Conservation (phyloP, 495 filamentous ascomycete genomes). For the Podospora appendiculata region DNA sequence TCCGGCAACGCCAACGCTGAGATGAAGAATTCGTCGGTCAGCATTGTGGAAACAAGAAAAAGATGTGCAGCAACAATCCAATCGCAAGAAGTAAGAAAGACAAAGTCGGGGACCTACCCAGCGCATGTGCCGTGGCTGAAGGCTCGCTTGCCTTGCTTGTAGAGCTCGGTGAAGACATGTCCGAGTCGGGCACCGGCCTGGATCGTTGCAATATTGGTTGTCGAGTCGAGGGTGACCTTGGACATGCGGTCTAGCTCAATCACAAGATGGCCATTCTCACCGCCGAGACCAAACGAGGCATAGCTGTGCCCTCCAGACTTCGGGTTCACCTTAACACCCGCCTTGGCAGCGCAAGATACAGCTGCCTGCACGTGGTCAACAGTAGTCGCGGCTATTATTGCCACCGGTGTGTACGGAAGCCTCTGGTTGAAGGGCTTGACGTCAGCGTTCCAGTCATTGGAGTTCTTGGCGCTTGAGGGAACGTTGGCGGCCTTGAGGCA, state of each 20-base stretch:
- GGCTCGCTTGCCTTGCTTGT: slow-evolving; percentile 30
- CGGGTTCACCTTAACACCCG: slow-evolving; percentile 33
- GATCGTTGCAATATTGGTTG: slow-evolving; percentile 32
- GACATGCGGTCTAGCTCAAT: slow-evolving; percentile 37
- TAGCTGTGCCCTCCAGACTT: slow-evolving; percentile 43
- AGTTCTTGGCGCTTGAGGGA: slow-evolving; percentile 22
- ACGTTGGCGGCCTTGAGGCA: slow-evolving; percentile 30
- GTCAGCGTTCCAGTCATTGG: slow-evolving; percentile 31
- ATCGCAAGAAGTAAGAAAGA: neutral
- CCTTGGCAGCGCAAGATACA: slow-evolving; percentile 32
- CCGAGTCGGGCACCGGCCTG: slow-evolving; percentile 33
- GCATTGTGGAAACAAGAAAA: neutral
- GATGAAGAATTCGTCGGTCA: neutral
- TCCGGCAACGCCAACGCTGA: slow-evolving; percentile 35
- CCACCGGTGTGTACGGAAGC: slow-evolving; percentile 28
- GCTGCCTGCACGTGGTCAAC: slow-evolving; percentile 33
- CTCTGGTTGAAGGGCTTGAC: slow-evolving; percentile 33
- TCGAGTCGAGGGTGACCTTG: slow-evolving; percentile 29
- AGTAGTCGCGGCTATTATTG: slow-evolving; percentile 34
- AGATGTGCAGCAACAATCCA: neutral
- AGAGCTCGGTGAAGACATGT: slow-evolving; percentile 30
- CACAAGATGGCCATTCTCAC: slow-evolving; percentile 39
- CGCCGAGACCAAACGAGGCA: slow-evolving; percentile 37
- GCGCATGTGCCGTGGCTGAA: slow-evolving; percentile 42
- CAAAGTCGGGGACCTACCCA: slow-evolving; percentile 18